Conservation (phyloP, 2,329 filamentous ascomycete genomes). For the Phaeosphaeriaceae sp. region DNA sequence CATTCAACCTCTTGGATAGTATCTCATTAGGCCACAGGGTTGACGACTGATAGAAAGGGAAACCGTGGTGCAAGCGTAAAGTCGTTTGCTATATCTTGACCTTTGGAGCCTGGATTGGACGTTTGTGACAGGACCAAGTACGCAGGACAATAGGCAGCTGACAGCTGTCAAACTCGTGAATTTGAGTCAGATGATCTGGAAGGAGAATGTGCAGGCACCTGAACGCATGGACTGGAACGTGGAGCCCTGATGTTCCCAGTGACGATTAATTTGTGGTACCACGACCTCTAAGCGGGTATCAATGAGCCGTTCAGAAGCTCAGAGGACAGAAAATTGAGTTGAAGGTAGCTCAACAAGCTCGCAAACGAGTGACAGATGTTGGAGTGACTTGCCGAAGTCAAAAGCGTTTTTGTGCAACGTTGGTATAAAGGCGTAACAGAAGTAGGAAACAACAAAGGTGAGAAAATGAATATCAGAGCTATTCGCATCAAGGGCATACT, state of each 20-base stretch:
- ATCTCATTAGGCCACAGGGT: neutral
- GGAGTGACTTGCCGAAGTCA: neutral
- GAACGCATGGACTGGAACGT: conserved; percentile 1
- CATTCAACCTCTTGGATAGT: neutral
- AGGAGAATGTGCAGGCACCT: neutral
- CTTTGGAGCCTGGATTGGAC: neutral
- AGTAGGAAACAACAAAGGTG: neutral
- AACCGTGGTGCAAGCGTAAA: neutral
- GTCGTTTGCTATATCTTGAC: no score
- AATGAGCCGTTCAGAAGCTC: no score
- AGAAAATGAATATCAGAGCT: no score
- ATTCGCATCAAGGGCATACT: no score
- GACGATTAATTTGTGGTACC: no score
- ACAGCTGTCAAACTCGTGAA: conserved; percentile 29
- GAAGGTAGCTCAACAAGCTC: no score
- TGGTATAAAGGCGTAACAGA: neutral
- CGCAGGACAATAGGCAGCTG: conserved; percentile 11
- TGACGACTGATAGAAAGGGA: neutral
- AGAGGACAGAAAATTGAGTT: no score
- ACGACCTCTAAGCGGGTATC: no score
- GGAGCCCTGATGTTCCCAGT: neutral
- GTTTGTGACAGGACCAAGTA: neutral
- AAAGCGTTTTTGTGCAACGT: neutral
- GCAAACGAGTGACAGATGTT: neutral
- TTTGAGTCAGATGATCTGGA: neutral